Evolutionary conservation across 2,329 filamentous ascomycete genomes (phyloP).

Genomic region (Trichoderma semiorbis): DNA sequence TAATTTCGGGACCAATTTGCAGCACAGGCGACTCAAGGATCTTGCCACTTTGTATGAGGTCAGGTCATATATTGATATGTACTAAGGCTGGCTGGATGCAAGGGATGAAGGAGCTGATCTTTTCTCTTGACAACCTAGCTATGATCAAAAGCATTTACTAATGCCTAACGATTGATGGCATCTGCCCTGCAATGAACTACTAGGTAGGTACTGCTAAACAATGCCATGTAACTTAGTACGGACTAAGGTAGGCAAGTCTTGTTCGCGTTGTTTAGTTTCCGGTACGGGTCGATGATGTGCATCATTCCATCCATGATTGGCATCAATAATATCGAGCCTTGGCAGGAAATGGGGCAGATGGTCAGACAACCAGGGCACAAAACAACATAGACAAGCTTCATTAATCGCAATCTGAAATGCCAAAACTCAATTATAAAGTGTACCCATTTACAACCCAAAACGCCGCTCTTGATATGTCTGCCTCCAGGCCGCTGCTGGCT

Average conservation of each 20-base stretch:
- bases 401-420: neutral
- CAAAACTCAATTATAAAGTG: neutral
- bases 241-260: neutral
- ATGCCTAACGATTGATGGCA: neutral
- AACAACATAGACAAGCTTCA: neutral
- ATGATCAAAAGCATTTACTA: neutral
- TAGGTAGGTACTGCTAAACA: neutral
- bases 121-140: neutral
- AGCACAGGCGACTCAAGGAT: neutral
- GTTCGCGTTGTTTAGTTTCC: neutral
- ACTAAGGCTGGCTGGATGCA: neutral
- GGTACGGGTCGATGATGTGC: neutral
- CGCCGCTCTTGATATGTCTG: neutral
- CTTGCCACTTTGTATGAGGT: neutral
- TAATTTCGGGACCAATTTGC: slow-evolving; percentile 22
- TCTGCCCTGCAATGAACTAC: neutral
- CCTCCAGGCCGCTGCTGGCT: neutral
- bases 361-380: neutral
- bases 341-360: neutral
- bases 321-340: neutral
- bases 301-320: neutral
- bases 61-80: neutral
- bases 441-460: neutral
- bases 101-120: neutral
- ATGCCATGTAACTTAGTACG: neutral